Evolutionary conservation across 2,329 filamentous ascomycete species (phyloP).

Genomic region (Beauveria pseudobassiana): DNA sequence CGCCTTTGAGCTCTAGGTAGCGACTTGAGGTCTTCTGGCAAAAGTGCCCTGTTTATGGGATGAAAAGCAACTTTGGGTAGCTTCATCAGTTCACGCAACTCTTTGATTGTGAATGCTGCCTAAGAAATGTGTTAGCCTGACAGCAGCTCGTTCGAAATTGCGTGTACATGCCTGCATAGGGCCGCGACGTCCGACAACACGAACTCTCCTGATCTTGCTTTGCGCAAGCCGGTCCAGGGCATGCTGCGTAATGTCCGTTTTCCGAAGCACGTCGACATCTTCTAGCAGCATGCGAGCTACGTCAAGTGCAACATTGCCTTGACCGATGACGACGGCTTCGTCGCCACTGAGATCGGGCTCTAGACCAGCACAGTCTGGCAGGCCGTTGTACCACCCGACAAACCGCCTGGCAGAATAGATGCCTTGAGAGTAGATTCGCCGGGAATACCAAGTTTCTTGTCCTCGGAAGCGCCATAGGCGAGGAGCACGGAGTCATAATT

Average conservation of each 20-base stretch:
- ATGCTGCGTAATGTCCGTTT: constrained; percentile 83
- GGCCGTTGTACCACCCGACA: constrained; percentile 97
- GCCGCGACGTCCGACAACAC: constrained; percentile 81
- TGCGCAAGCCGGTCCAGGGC: constrained; percentile 66
- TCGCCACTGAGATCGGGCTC: constrained; percentile 71
- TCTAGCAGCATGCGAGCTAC: constrained; percentile 82
- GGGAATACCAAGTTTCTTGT: constrained; percentile 69
- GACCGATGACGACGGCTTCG: constrained; percentile 81
- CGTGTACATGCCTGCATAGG: constrained; percentile 63
- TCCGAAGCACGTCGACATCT: constrained; percentile 62
- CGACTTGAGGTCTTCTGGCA: constrained; percentile 60
- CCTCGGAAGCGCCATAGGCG: constrained; percentile 83
- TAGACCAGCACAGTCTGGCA: constrained; percentile 71
- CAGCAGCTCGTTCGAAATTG: neutral
- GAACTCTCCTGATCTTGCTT: constrained; percentile 71
- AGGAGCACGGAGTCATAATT: constrained; percentile 93
- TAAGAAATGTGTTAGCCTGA: constrained; percentile 25
- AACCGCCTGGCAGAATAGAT: constrained; percentile 87
- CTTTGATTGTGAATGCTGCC: constrained; percentile 94
- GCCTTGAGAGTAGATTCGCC: constrained; percentile 68
- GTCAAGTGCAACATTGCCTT: constrained; percentile 94
- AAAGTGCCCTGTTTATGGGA: constrained; percentile 55
- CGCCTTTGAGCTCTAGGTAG: constrained; percentile 70
- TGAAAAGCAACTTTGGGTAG: constrained; percentile 65
- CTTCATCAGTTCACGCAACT: constrained; percentile 79